Percentiles rank a stretch among this genome's conserved stretches.
Evolutionary conservation across 345 rosid species (phyloP).

Genomic region (Gossypioides kirkii): DNA sequence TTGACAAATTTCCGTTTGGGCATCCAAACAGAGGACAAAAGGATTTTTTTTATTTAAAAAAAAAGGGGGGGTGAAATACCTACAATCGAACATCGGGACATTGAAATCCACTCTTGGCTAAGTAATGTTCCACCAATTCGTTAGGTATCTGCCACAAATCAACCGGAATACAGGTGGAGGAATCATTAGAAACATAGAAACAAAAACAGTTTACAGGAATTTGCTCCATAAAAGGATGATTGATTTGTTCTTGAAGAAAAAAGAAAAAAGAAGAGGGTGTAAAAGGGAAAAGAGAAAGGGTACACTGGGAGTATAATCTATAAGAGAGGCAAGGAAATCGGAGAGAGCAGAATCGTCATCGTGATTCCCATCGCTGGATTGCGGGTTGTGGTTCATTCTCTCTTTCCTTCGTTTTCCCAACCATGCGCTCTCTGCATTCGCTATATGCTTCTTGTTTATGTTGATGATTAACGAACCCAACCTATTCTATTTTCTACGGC

Average conservation of each 20-base stretch:
- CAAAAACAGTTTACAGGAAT: neutral
- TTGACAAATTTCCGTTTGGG: too few species aligned
- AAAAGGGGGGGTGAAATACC: constrained; percentile 34
- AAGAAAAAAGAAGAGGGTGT: neutral
- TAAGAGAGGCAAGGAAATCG: constrained; percentile 76
- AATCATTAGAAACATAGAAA: neutral
- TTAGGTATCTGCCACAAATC: constrained; percentile 61
- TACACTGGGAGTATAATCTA: constrained; percentile 89
- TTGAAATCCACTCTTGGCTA: constrained; percentile 94
- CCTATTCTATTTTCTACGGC: too few species aligned
- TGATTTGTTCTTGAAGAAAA: neutral
- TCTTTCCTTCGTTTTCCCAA: neutral
- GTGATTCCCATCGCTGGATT: constrained; percentile 53
- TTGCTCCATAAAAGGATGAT: neutral
- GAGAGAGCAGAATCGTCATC: constrained; percentile 79
- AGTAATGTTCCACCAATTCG: constrained; percentile 88
- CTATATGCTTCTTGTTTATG: too few species aligned
- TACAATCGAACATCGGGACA: constrained; percentile 94
- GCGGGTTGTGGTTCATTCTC: constrained; percentile 46
- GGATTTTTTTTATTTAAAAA: too few species aligned
- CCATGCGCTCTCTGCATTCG: too few species aligned
- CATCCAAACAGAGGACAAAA: too few species aligned
- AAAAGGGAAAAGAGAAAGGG: neutral
- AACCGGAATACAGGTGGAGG: neutral
- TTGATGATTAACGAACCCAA: too few species aligned